These are phyloP conservation scores for Hypsizygus ulmarius DNA, from an alignment of 1,284 basidiomycete genomes.

Conservation along the genomic window DNA sequence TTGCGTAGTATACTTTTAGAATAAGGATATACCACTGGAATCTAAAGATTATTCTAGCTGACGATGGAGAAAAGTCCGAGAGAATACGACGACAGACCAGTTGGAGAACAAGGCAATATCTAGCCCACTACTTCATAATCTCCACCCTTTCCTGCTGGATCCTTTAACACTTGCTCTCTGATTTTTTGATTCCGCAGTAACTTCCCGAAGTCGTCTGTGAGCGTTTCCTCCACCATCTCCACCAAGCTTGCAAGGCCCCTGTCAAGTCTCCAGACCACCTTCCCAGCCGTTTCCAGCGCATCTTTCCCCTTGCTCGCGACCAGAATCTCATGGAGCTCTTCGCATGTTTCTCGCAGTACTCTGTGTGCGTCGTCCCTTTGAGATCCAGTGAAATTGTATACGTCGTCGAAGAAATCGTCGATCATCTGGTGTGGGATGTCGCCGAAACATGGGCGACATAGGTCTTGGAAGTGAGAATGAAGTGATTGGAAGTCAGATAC, in stretches of 20 bases:
- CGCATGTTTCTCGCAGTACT: constrained; percentile 23
- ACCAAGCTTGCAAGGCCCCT: constrained; percentile 10
- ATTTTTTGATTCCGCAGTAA: constrained; percentile 11
- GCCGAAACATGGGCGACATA: constrained; percentile 20
- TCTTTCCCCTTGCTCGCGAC: constrained; percentile 19
- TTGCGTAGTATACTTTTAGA: too few relatives aligned
- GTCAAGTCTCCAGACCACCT: constrained; percentile 5
- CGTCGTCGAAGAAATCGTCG: constrained; percentile 25
- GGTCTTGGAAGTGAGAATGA: constrained; percentile 23
- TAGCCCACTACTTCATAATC: constrained; percentile 22
- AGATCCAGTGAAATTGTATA: constrained; percentile 18
- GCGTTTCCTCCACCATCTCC: constrained; percentile 10
- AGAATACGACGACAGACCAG: background rate
- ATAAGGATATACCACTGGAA: too few relatives aligned
- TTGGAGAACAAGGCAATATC: background rate
- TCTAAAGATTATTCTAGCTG: too few relatives aligned
- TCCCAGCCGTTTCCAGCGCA: constrained; percentile 18
- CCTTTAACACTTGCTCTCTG: constrained; percentile 11
- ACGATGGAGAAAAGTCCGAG: too few relatives aligned
- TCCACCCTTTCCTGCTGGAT: constrained; percentile 10
- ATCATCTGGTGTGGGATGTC: constrained; percentile 20
- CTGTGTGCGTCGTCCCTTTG: constrained; percentile 20
- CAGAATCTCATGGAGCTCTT: constrained; percentile 27
- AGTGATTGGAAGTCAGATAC: constrained; percentile 23
- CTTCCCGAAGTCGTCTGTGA: constrained; percentile 10